Evolutionary conservation across 2,329 filamentous ascomycete species (phyloP).

Genomic region (Plenodomus biglobosus): DNA sequence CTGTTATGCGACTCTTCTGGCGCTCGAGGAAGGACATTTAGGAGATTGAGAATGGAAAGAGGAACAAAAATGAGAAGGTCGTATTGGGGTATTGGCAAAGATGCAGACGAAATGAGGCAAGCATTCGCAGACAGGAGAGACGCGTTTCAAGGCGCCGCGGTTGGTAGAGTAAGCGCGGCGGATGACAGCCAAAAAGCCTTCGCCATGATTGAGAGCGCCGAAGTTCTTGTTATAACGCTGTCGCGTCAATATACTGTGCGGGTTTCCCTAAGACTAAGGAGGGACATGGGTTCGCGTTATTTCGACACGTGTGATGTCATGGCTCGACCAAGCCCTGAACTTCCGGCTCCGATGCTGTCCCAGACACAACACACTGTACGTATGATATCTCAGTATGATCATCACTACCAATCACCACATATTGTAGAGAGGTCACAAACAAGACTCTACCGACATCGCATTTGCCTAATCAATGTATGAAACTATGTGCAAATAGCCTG

Average conservation of each 20-base stretch:
- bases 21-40: slow-evolving; percentile 33
- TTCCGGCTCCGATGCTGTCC: neutral
- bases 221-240: neutral
- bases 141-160: slow-evolving; percentile 1
- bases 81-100: neutral
- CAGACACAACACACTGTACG: neutral
- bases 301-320: neutral
- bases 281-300: neutral
- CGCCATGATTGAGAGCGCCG: slow-evolving; percentile 13
- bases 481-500: too few species aligned
- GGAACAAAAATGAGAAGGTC: neutral
- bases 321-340: neutral
- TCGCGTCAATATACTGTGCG: neutral
- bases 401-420: too few species aligned
- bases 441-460: too few species aligned
- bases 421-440: too few species aligned
- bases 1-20: slow-evolving; percentile 34
- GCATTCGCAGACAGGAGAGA: neutral
- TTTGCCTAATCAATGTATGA: too few species aligned
- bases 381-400: neutral
- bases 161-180: neutral
- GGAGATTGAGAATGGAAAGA: neutral
- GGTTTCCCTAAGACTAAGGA: neutral
- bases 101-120: slow-evolving; percentile 1
- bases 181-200: slow-evolving; percentile 2